These are phyloP conservation scores for Endocalyx cinctus DNA, from an alignment of 2,329 filamentous ascomycete species.

Conservation along the genomic window DNA sequence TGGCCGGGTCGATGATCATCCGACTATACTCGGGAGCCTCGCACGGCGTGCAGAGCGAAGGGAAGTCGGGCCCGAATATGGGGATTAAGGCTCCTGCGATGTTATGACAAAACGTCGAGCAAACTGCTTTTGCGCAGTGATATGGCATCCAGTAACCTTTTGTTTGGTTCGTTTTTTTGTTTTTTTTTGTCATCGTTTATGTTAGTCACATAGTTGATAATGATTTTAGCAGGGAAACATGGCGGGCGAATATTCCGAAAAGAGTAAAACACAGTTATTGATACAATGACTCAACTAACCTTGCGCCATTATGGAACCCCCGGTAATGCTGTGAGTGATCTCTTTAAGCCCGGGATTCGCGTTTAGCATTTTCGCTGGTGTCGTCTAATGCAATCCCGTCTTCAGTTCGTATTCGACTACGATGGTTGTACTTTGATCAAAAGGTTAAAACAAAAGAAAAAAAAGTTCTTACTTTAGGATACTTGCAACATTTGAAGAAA, in stretches of 20 bases:
- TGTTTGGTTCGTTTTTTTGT: too few species aligned
- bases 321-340: constrained; percentile 93
- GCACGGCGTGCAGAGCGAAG: constrained; percentile 62
- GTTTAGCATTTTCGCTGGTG: constrained; percentile 76
- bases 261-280: too few species aligned
- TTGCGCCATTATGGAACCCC: constrained; percentile 84
- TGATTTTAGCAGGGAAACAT: constrained; percentile 3
- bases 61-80: constrained; percentile 81
- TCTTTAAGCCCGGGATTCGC: constrained; percentile 77
- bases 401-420: constrained; percentile 1
- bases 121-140: constrained; percentile 77
- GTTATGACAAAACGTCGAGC: constrained; percentile 80
- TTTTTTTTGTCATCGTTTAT: too few species aligned
- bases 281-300: constrained; percentile 61
- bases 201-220: constrained; percentile 6
- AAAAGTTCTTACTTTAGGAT: constrained; percentile 66
- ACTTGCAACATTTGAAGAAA: constrained; percentile 87
- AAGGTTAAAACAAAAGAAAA: too few species aligned
- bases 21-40: constrained; percentile 59
- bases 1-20: constrained; percentile 59
- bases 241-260: too few species aligned
- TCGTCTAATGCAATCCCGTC: constrained; percentile 55
- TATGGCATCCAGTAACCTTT: constrained; percentile 97
- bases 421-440: too few species aligned
- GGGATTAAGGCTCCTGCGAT: constrained; percentile 86